phyloP scores from a whole-genome alignment of 805 yeast species.

The Deakozyma indianensis region DNA sequence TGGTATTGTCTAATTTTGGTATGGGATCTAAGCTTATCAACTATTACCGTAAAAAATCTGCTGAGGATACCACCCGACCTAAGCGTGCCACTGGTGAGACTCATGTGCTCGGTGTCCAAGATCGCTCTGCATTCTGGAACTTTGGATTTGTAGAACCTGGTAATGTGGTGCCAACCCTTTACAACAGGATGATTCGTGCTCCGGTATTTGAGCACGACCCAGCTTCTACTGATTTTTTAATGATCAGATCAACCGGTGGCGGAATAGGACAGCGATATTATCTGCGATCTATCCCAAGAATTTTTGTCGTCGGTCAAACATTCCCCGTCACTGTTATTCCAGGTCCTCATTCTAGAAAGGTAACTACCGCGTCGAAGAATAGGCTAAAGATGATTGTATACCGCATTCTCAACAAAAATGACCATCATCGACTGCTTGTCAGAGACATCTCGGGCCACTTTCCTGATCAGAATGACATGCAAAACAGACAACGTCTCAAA shows the following conservation, averaged over 20 bases:
- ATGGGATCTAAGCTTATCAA: slow-evolving; percentile 92
- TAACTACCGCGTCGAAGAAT: slow-evolving; percentile 82
- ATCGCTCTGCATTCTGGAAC: slow-evolving; percentile 95
- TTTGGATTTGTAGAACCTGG: slow-evolving; percentile 96
- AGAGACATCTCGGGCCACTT: slow-evolving; percentile 83
- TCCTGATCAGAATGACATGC: slow-evolving; percentile 96
- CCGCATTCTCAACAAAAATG: slow-evolving; percentile 65
- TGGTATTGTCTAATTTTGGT: slow-evolving; percentile 74
- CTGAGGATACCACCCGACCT: slow-evolving; percentile 75
- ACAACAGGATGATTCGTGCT: slow-evolving; percentile 83
- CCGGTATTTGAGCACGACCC: slow-evolving; percentile 85
- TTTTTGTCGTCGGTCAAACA: slow-evolving; percentile 82
- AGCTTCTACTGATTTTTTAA: slow-evolving; percentile 62
- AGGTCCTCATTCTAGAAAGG: slow-evolving; percentile 94
- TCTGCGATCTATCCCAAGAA: slow-evolving; percentile 50
- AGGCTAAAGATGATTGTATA: slow-evolving; percentile 88
- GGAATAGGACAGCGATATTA: slow-evolving; percentile 49
- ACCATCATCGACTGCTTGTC: slow-evolving; percentile 61
- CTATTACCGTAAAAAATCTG: slow-evolving; percentile 73
- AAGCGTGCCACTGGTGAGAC: slow-evolving; percentile 87
- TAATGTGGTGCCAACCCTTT: slow-evolving; percentile 81
- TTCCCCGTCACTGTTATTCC: slow-evolving; percentile 92
- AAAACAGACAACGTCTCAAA: slow-evolving; percentile 84
- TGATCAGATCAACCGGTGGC: slow-evolving; percentile 68
- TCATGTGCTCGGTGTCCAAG: slow-evolving; percentile 89